Conservation (phyloP, 139 green algal genomes). For the Nannochloris sp. region DNA sequence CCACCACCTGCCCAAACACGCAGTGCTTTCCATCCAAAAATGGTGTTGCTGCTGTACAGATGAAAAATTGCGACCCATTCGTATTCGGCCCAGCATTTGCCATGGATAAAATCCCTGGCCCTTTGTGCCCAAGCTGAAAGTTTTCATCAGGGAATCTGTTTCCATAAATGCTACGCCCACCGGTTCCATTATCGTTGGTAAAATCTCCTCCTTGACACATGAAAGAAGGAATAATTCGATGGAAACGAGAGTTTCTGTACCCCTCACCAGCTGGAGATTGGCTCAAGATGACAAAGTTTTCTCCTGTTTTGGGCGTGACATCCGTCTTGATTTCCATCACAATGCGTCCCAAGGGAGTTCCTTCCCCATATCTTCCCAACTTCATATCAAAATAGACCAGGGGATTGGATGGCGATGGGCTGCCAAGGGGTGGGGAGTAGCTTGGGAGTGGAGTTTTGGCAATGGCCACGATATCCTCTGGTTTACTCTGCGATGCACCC, state of each 20-base stretch:
- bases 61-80: constrained; percentile 76
- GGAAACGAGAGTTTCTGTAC: constrained; percentile 37
- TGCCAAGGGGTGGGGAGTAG: constrained; percentile 46
- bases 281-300: constrained; percentile 82
- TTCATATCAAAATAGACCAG: constrained; percentile 86
- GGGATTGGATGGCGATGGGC: constrained; percentile 64
- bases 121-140: constrained; percentile 79
- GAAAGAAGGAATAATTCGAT: constrained; percentile 76
- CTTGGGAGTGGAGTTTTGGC: constrained; percentile 9
- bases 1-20: constrained; percentile 71
- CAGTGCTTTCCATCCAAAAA: constrained; percentile 58
- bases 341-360: constrained; percentile 61
- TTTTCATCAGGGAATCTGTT: constrained; percentile 70
- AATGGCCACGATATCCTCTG: constrained; percentile 34
- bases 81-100: constrained; percentile 78
- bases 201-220: constrained; percentile 87
- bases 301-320: constrained; percentile 75
- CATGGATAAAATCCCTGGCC: constrained; percentile 55
- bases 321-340: constrained; percentile 70
- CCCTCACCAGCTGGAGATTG: not conserved
- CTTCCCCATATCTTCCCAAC: constrained; percentile 65
- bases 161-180: constrained; percentile 79
- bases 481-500: constrained; percentile 20
- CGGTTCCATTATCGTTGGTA: constrained; percentile 59
- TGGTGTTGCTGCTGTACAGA: constrained; percentile 39